These are phyloP conservation scores for Byssochlamys sp. DNA, from an alignment of 2,329 filamentous ascomycete species.

Conservation along the genomic window DNA sequence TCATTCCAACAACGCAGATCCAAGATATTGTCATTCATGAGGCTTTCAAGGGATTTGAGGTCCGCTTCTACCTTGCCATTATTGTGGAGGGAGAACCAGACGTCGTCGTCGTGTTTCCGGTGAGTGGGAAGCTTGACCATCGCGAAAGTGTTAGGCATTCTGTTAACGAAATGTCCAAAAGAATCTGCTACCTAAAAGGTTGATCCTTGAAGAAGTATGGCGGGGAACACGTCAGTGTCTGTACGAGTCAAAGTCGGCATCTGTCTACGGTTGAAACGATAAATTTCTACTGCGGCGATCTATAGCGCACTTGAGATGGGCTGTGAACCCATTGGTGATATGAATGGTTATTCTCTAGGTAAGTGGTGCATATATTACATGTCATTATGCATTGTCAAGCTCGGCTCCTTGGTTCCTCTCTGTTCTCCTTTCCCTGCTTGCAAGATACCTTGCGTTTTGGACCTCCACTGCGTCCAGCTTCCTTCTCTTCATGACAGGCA, in stretches of 20 bases:
- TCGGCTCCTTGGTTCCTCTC: slow-evolving; percentile 19
- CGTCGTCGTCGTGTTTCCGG: slow-evolving; percentile 89
- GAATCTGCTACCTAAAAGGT: slow-evolving; percentile 61
- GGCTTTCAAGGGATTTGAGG: slow-evolving; percentile 84
- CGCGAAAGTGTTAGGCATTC: slow-evolving; percentile 3
- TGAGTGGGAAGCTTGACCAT: slow-evolving; percentile 24
- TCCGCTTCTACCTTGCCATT: slow-evolving; percentile 78
- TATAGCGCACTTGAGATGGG: not conserved
- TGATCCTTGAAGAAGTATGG: slow-evolving; percentile 81
- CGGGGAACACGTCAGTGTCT: slow-evolving; percentile 72
- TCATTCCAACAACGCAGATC: slow-evolving; percentile 85
- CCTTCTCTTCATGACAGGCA: slow-evolving; percentile 46
- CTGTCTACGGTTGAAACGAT: slow-evolving; percentile 2
- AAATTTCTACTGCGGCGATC: not conserved
- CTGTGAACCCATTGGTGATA: not conserved
- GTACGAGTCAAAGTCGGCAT: slow-evolving; percentile 54
- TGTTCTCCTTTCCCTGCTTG: slow-evolving; percentile 38
- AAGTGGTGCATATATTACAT: slow-evolving; percentile 6
- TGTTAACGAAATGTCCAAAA: slow-evolving; percentile 14
- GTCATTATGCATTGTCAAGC: slow-evolving; percentile 12
- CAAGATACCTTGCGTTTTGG: slow-evolving; percentile 53
- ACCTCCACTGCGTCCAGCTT: slow-evolving; percentile 51
- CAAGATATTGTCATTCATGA: slow-evolving; percentile 92
- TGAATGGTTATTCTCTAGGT: not conserved
- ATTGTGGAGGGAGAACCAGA: slow-evolving; percentile 82